Conservation (phyloP, 2,329 filamentous ascomycete genomes). For the Fusarium neocosmosporiellum region DNA sequence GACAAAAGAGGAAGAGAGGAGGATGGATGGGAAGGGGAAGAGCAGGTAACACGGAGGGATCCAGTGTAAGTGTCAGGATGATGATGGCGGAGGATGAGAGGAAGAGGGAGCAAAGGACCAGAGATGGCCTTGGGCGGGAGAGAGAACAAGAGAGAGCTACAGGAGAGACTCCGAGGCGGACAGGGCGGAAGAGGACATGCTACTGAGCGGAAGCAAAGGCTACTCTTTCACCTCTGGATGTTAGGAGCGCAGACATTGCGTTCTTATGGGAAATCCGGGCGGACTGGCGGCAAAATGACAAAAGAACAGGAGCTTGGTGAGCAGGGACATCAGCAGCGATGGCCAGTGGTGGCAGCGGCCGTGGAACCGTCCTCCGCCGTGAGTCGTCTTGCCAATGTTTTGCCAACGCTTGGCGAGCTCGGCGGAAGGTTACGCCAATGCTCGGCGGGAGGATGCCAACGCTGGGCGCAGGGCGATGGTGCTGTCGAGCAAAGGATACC, state of each 20-base stretch:
- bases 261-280: slow-evolving; percentile 14
- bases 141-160: background rate
- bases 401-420: slow-evolving; percentile 11
- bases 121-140: background rate
- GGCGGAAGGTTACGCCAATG: slow-evolving; percentile 5
- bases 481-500: background rate
- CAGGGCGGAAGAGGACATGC: background rate
- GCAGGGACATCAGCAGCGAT: background rate
- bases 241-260: background rate
- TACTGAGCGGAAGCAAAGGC: background rate
- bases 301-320: background rate
- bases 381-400: slow-evolving; percentile 10
- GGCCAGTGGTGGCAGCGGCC: background rate
- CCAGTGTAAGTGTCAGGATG: background rate
- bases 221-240: background rate
- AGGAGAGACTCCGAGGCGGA: slow-evolving; percentile 4
- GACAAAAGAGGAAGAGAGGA: background rate
- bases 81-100: background rate
- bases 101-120: background rate
- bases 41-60: background rate
- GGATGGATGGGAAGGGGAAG: background rate
- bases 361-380: slow-evolving; percentile 8
- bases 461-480: slow-evolving; percentile 8
- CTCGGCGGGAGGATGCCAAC: slow-evolving; percentile 9
- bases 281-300: slow-evolving; percentile 4